Conservation (phyloP, 176 grass and related monocot species). For the Oryza meridionalis region DNA sequence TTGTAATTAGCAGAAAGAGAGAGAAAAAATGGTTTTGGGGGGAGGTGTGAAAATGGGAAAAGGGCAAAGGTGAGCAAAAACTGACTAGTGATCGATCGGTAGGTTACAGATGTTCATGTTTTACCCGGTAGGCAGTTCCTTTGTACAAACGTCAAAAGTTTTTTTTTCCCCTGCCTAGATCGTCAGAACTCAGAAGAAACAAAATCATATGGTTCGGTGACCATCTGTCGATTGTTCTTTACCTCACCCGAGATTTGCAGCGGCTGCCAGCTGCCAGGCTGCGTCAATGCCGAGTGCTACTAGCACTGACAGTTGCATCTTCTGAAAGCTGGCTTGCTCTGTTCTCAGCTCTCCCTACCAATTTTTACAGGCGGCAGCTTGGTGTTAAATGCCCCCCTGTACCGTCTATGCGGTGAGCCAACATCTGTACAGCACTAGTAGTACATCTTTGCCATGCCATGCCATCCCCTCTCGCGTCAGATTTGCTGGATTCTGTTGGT, state of each 20-base stretch:
- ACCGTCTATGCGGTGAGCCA: background rate
- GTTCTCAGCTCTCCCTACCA: background rate
- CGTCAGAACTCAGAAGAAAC: background rate
- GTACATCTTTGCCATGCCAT: background rate
- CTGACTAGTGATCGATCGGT: slow-evolving; percentile 10
- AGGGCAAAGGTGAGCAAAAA: background rate
- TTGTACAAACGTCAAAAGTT: slow-evolving; percentile 20
- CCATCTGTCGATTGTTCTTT: background rate
- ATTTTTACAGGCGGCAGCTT: background rate
- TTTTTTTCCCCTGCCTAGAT: slow-evolving; percentile 20
- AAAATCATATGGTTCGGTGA: background rate
- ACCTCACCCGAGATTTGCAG: background rate
- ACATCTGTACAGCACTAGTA: background rate
- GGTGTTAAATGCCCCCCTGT: background rate
- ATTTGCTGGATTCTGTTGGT: slow-evolving; percentile 1
- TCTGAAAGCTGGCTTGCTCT: background rate
- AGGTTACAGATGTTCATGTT: slow-evolving; percentile 34
- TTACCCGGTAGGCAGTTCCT: slow-evolving; percentile 7
- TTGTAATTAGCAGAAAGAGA: slow-evolving; percentile 34
- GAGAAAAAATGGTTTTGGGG: background rate
- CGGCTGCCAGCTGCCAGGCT: background rate
- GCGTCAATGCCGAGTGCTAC: background rate
- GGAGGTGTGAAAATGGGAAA: background rate
- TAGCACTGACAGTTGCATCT: background rate
- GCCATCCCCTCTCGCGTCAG: background rate